Evolutionary conservation across 371 early-diverging fungal species (phyloP).

Genomic region (Mucor circinelloides): DNA sequence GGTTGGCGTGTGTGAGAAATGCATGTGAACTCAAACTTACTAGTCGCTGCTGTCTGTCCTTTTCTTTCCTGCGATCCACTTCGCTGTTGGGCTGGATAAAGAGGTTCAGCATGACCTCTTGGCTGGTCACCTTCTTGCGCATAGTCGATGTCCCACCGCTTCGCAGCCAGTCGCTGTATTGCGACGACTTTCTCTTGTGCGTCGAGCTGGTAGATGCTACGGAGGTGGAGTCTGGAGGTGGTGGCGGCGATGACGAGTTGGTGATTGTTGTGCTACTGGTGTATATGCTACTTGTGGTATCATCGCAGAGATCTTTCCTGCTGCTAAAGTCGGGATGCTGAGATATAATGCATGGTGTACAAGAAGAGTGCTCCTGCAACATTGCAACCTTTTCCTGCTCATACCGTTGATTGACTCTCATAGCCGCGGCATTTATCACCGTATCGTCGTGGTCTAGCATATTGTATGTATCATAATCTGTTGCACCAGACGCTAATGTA

Average conservation of each 20-base stretch:
- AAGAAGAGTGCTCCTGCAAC: neutral
- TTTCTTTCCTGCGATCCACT: constrained; percentile 5
- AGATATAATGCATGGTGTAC: constrained; percentile 1
- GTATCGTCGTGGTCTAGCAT: neutral
- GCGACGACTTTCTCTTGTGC: neutral
- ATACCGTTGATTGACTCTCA: neutral
- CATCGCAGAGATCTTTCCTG: neutral
- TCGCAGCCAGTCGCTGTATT: neutral
- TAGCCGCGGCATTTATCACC: neutral
- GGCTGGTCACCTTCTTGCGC: neutral
- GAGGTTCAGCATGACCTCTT: constrained; percentile 2
- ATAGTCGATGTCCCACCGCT: neutral
- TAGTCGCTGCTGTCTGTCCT: constrained; percentile 34
- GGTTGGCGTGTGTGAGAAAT: neutral
- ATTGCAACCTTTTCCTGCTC: neutral
- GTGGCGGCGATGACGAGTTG: neutral
- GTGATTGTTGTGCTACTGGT: neutral
- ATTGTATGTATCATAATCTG: neutral
- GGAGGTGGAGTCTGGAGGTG: neutral
- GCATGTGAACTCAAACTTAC: constrained; percentile 13
- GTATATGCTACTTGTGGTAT: neutral
- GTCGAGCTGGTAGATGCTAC: neutral
- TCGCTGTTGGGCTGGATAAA: constrained; percentile 1
- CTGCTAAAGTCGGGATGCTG: neutral
- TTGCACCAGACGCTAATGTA: neutral